Evolutionary conservation across 495 filamentous ascomycete species (phyloP).

Genomic region (Podospora conica): DNA sequence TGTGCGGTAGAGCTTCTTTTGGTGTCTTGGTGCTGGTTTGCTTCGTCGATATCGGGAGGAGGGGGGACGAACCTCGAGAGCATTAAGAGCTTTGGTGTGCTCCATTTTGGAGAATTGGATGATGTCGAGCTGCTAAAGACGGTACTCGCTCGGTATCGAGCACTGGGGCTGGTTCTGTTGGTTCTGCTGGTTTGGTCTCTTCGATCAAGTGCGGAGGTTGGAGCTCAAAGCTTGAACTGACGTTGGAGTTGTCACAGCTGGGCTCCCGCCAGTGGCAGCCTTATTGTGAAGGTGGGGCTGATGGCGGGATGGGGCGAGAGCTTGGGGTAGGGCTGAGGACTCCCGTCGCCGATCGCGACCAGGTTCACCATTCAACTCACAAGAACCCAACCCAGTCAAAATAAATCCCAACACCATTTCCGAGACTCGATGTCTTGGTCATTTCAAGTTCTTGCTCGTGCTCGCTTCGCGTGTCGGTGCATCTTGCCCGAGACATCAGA

Average conservation of each 20-base stretch:
- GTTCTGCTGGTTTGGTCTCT: neutral
- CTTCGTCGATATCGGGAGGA: neutral
- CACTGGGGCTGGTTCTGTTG: neutral
- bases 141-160: neutral
- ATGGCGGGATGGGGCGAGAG: too few relatives aligned
- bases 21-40: neutral
- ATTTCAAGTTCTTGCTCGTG: neutral
- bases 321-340: neutral
- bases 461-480: neutral
- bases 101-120: conserved; percentile 54
- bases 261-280: neutral
- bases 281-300: neutral
- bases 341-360: neutral
- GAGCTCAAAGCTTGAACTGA: neutral
- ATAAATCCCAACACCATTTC: neutral
- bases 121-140: neutral
- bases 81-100: conserved; percentile 77
- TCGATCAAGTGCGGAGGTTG: neutral
- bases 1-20: neutral
- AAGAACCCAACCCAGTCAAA: too few relatives aligned
- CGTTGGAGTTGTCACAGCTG: neutral
- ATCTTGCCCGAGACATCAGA: neutral
- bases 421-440: neutral
- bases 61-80: conserved; percentile 50
- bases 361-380: too few relatives aligned